Evolutionary conservation across 2,329 filamentous ascomycete genomes (phyloP), one percentile per base, ranked within the genome.

Genomic region (Arthrobotrys iridis): DNA sequence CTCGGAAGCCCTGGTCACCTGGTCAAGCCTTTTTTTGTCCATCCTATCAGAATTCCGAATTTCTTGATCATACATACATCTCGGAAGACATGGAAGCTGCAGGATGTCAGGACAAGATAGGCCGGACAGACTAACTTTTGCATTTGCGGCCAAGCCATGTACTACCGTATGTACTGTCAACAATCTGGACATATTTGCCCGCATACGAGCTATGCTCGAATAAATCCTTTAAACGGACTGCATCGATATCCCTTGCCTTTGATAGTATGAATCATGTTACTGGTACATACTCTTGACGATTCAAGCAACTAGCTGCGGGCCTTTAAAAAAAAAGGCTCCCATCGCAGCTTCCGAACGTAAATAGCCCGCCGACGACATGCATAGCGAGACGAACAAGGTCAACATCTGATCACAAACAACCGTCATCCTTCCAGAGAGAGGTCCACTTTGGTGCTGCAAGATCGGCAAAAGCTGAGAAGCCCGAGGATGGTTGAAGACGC

Each of bases 331-430:
- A 64, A 52, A 52, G 18, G 15, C 35, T 18, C 30, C 52, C 48
- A 71, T 71, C 60, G 68, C 70, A 67, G 70, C 70, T 75, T 75
- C 70, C 70, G 71, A 75, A 75, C 30, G 30, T 68, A 40, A 64
- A 75, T 75, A 63, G 57, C 30, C 71, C 71, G 57, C 70, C 70
- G 55, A 63, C 57, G 63, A 68, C 71, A 37, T 68, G 71, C 71
- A 75, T 68, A 66, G 50, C 24, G 18, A 13, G 48, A 62, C 59
- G 50, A 55, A 55, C 50, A 55, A 30, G 50, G 50, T 58, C 63
- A 40, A 48, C 66, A 71, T 71, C 71, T 68, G 63, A 62, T 63
- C 63, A 75, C 22, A 46, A 40, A 45, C 50, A 62, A 30, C 57
- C 52, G 58, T 57, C 30, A 68, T 52, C 20, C 45, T 43, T 62